Conservation (phyloP, 257 asterid genomes). For the Ballota nigra region DNA sequence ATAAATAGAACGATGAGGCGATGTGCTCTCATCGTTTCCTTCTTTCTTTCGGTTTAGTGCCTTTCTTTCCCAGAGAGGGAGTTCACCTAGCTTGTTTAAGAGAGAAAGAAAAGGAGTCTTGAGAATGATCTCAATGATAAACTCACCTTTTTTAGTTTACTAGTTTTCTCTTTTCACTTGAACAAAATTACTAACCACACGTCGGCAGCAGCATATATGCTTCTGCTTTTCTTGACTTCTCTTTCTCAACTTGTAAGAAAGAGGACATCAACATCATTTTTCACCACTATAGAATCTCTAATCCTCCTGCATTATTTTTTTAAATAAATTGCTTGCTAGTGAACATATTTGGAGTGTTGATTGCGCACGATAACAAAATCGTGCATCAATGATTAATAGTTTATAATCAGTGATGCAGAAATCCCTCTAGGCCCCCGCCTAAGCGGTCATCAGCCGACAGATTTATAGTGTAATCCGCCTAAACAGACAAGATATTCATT, state of each 20-base stretch:
- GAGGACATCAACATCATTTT: neutral
- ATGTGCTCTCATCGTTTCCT: conserved; percentile 45
- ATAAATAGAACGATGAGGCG: conserved; percentile 28
- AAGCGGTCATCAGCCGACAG: no score
- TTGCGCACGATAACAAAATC: neutral
- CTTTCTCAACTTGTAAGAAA: neutral
- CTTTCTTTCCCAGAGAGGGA: conserved; percentile 29
- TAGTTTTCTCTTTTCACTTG: neutral
- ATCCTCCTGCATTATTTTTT: neutral
- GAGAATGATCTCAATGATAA: conserved; percentile 25
- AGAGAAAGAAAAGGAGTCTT: neutral
- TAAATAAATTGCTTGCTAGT: neutral
- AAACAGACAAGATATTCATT: no score
- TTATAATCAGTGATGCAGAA: no score
- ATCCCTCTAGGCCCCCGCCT: no score
- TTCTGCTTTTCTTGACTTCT: conserved; percentile 12
- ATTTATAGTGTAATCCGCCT: no score
- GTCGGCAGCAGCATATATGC: conserved; percentile 19
- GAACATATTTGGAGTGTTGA: neutral
- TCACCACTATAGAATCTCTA: neutral
- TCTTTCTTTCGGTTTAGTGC: conserved; percentile 15
- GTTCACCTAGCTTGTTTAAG: neutral
- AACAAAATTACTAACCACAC: neutral
- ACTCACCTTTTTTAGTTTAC: conserved; percentile 25
- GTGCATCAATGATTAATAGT: neutral